Percentiles rank a stretch among this genome's conserved stretches.
Evolutionary conservation across 768 basidiomycete genomes (phyloP).

Genomic region (Asterophora lycoperdoides): DNA sequence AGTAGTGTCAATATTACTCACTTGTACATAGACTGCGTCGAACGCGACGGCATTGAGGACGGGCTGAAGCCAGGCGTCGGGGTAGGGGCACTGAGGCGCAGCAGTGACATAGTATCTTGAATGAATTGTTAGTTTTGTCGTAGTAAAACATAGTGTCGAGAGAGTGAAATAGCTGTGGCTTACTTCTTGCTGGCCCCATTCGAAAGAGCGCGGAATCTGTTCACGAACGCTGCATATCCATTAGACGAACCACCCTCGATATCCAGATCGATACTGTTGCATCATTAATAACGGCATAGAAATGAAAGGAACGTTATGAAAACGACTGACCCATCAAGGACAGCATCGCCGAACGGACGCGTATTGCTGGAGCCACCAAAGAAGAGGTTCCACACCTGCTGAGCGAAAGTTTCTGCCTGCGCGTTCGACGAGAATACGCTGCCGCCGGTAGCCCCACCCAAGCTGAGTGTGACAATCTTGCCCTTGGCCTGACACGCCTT

Average conservation of each 20-base stretch:
- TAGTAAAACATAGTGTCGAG: too few relatives aligned
- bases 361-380: conserved; percentile 54
- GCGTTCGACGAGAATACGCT: conserved; percentile 50
- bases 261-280: conserved; percentile 50
- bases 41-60: conserved; percentile 56
- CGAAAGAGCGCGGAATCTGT: conserved; percentile 38
- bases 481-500: conserved; percentile 59
- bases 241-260: conserved; percentile 54
- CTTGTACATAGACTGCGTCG: conserved; percentile 66
- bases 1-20: conserved; percentile 27
- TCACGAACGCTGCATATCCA: conserved; percentile 47
- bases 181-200: conserved; percentile 45
- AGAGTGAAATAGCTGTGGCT: conserved; percentile 7
- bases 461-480: conserved; percentile 52
- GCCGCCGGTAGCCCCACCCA: conserved; percentile 63
- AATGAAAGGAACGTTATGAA: too few relatives aligned
- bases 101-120: conserved; percentile 52
- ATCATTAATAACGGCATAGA: background rate
- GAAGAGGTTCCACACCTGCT: conserved; percentile 65
- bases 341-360: conserved; percentile 59
- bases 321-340: conserved; percentile 52
- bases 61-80: conserved; percentile 51
- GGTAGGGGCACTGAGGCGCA: conserved; percentile 56
- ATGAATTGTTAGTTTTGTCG: background rate
- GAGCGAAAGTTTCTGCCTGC: conserved; percentile 51